These are phyloP conservation scores for Hanseniaspora occidentalis DNA, from an alignment of 805 yeast genomes.

Conservation along the genomic window DNA sequence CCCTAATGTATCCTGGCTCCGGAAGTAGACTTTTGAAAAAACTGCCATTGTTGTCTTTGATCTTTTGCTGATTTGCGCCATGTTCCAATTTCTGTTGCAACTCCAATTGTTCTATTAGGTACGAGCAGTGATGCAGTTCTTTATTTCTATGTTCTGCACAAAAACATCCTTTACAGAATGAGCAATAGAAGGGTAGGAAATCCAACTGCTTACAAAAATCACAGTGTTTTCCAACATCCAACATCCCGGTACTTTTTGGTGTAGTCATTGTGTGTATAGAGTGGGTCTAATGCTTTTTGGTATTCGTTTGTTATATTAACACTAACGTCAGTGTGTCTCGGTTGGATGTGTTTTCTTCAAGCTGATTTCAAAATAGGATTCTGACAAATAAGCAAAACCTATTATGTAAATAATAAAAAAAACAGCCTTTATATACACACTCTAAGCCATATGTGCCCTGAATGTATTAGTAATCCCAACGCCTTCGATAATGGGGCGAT, in stretches of 20 bases:
- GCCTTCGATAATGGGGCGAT: too few species aligned
- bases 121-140: conserved; percentile 18
- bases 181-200: conserved; percentile 24
- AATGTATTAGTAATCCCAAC: too few species aligned
- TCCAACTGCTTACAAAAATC: conserved; percentile 21
- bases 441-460: background rate
- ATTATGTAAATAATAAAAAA: too few species aligned
- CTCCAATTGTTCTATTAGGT: conserved; percentile 8
- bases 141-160: conserved; percentile 19
- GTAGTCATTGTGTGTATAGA: background rate
- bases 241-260: conserved; percentile 10
- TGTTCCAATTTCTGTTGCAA: too few species aligned
- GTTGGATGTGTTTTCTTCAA: too few species aligned
- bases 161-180: conserved; percentile 18
- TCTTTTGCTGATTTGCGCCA: background rate
- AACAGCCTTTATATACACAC: background rate
- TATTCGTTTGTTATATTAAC: too few species aligned
- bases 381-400: background rate
- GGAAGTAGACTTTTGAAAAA: conserved; percentile 21
- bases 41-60: conserved; percentile 9
- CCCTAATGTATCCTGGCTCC: conserved; percentile 17
- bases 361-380: too few species aligned
- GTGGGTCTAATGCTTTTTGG: background rate
- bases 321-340: background rate
- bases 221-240: conserved; percentile 26